Evolutionary conservation across 1,284 basidiomycete species (phyloP), one percentile per base, ranked within the genome.

Genomic region (Moniliophthora roreri): DNA sequence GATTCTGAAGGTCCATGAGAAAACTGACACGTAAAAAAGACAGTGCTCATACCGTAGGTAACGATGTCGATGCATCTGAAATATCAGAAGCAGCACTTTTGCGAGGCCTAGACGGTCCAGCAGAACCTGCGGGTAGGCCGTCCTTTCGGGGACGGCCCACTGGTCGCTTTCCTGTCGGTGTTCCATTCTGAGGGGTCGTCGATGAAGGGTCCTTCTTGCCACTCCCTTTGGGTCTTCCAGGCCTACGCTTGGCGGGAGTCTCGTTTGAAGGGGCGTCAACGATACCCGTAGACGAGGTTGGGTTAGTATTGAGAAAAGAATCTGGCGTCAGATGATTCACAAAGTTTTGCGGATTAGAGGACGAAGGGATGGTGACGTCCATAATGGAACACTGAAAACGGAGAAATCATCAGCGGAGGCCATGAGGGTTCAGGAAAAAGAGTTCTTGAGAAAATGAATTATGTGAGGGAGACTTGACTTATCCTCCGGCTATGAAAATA

Each of bases 211-310:
- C 63, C 57, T 76, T 78, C 67, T 74, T 76, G 4, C 71, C 74
- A 58, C 73, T 76, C 13, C 76, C 76, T 57, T 76, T 78, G 1
- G 76, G 76, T 21, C 76, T 62, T 7, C 79, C 79, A 35, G 80
- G 79, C 46, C 72, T 72, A 35, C 79, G 75, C 60, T 81, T 82
- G 15, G 63, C 59, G 4, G 67, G 58, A 38, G 34, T 54, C 24
- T 49, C 44, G 24, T 39, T 42, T 15, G 18, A 6, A 16, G 38
- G 36, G 38, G 42, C 32, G 24, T 42, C 42, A 9, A 28, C 41
- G n/a, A 50, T 39, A 23, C 42, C 49, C 16, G 11, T 11, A 32
- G 28, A 6, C 4, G 44, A 13, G 6, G 21, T 16, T 32, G 44
- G 24, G 28, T 46, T 46, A 32, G 44, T 24, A 18, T 46, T 46